These are phyloP conservation scores for Triadica sebifera DNA, from an alignment of 345 rosid species.

Conservation along the genomic window DNA sequence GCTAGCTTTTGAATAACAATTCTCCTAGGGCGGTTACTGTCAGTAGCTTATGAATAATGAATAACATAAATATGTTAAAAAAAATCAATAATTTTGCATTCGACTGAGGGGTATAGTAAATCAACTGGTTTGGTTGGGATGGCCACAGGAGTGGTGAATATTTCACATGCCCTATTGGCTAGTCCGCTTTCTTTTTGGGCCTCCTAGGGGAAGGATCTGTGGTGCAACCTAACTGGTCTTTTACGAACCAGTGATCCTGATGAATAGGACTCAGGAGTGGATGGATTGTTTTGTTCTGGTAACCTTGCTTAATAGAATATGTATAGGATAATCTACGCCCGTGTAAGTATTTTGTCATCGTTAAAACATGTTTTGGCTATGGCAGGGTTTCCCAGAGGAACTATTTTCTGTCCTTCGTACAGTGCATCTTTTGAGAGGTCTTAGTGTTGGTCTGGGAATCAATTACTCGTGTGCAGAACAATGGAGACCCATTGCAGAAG, in stretches of 20 bases:
- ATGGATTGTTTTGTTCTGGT: no score
- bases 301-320: background rate
- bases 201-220: background rate
- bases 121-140: no score
- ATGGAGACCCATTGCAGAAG: conserved; percentile 89
- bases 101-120: background rate
- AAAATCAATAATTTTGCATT: background rate
- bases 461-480: conserved; percentile 82
- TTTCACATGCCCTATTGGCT: no score
- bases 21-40: background rate
- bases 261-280: background rate
- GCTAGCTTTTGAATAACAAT: background rate
- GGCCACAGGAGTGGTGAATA: no score
- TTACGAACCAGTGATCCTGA: background rate
- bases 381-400: conserved; percentile 87
- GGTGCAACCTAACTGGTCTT: background rate
- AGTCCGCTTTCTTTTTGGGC: no score
- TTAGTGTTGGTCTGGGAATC: conserved; percentile 83
- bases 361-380: conserved; percentile 3
- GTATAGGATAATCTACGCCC: background rate
- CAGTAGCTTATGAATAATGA: background rate
- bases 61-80: background rate
- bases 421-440: conserved; percentile 79
- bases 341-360: background rate
- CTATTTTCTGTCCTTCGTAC: conserved; percentile 87